Percentiles rank a stretch among this genome's conserved stretches.
phyloP scores from a whole-genome alignment of 768 basidiomycete genomes.

The Termitomyces sp. region DNA sequence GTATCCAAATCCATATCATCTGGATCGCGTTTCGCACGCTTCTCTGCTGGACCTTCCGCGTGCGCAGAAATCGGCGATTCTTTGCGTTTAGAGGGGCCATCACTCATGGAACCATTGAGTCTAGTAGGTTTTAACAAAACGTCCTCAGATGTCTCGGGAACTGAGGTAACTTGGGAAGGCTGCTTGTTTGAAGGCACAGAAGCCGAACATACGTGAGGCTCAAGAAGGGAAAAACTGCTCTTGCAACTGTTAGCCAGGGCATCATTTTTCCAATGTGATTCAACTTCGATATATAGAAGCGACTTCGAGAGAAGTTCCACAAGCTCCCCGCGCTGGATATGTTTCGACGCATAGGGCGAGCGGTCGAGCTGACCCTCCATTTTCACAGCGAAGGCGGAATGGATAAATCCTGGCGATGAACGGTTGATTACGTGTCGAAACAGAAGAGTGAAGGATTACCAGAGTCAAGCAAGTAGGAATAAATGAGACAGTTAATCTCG shows the following conservation, averaged over 20 bases:
- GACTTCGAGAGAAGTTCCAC: constrained; percentile 78
- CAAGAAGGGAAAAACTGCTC: constrained; percentile 67
- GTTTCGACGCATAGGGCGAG: constrained; percentile 63
- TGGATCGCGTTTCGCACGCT: constrained; percentile 50
- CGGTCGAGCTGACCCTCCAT: constrained; percentile 69
- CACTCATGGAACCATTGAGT: constrained; percentile 18
- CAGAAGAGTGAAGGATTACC: constrained; percentile 34
- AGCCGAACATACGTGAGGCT: constrained; percentile 62
- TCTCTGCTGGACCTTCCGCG: constrained; percentile 52
- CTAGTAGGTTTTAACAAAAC: constrained; percentile 9
- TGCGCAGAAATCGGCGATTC: constrained; percentile 33
- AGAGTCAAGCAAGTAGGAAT: constrained; percentile 80
- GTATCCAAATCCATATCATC: constrained; percentile 45
- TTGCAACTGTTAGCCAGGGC: constrained; percentile 61
- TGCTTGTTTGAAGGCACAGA: constrained; percentile 33
- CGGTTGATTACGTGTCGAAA: background rate
- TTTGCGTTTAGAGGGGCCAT: constrained; percentile 43
- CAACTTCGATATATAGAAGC: constrained; percentile 75
- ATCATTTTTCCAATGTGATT: constrained; percentile 74
- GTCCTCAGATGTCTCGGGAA: constrained; percentile 5
- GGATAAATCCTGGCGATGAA: constrained; percentile 57
- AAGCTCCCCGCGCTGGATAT: constrained; percentile 77
- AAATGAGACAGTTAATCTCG: constrained; percentile 81
- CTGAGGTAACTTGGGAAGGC: constrained; percentile 9
- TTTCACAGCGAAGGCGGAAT: constrained; percentile 77